Percentiles rank a stretch among this genome's conserved stretches.
Evolutionary conservation across 257 asterid genomes (phyloP).

Genomic region (Cinchona pubescens): DNA sequence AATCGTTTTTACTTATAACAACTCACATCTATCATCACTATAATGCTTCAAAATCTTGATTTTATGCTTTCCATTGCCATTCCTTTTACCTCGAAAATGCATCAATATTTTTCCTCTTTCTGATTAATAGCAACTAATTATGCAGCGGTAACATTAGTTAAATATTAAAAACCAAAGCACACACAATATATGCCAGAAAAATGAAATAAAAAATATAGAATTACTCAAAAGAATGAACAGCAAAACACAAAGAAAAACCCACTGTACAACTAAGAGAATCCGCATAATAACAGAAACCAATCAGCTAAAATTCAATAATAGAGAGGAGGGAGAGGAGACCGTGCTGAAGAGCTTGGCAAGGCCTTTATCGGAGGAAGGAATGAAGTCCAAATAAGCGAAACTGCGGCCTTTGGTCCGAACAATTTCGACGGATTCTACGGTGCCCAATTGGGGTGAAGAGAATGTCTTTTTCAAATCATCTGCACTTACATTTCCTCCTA

Average conservation of each 20-base stretch:
- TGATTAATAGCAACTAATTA: not conserved
- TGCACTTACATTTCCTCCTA: slow-evolving; percentile 59
- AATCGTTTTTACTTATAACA: not conserved
- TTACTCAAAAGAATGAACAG: no score
- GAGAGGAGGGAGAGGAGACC: slow-evolving; percentile 47
- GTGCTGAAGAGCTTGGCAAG: slow-evolving; percentile 83
- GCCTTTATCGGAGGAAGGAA: slow-evolving; percentile 82
- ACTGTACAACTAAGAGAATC: no score
- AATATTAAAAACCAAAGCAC: not conserved
- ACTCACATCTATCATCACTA: not conserved
- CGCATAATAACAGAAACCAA: not conserved
- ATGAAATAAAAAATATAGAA: no score
- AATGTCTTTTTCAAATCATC: slow-evolving; percentile 72
- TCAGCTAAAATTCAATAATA: not conserved
- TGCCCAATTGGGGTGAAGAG: slow-evolving; percentile 67
- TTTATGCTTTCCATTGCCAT: not conserved
- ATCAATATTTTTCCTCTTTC: no score
- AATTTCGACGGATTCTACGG: slow-evolving; percentile 64
- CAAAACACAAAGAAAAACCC: not conserved
- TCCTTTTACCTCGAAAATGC: not conserved
- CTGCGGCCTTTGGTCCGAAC: slow-evolving; percentile 81
- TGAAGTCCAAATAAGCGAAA: slow-evolving; percentile 74
- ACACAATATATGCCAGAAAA: not conserved
- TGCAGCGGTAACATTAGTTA: not conserved
- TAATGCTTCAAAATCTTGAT: not conserved